Evolutionary conservation across 352 stramenopile genomes (phyloP).

Genomic region (Pythium scleroteichum): DNA sequence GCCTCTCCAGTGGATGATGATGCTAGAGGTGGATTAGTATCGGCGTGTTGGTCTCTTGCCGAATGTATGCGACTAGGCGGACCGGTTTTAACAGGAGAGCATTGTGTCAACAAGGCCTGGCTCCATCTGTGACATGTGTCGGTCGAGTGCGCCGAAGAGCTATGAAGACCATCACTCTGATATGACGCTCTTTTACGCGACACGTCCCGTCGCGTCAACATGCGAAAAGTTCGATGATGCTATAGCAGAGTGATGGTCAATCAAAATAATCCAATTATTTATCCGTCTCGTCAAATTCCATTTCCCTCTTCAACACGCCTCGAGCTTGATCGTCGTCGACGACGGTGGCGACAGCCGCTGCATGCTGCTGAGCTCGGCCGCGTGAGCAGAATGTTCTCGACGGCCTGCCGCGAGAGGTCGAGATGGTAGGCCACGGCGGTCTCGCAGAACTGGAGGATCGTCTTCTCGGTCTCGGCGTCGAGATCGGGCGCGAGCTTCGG

Average conservation of each 20-base stretch:
- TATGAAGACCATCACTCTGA: not conserved
- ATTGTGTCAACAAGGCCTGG: too few relatives aligned
- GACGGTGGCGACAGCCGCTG: not conserved
- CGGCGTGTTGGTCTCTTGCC: too few relatives aligned
- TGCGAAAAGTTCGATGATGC: not conserved
- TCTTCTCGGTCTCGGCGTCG: conserved; percentile 2
- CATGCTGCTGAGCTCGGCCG: not conserved
- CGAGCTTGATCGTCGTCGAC: conserved; percentile 5
- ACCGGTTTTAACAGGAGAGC: too few relatives aligned
- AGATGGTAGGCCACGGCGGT: conserved; percentile 17
- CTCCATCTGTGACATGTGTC: too few relatives aligned
- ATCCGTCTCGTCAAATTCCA: too few relatives aligned
- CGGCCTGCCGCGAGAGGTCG: conserved; percentile 15
- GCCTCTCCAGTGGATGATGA: too few relatives aligned
- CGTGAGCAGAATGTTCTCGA: conserved; percentile 15
- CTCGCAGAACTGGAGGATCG: conserved; percentile 14
- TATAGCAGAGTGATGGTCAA: not conserved
- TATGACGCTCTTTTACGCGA: not conserved
- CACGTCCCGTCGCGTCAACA: conserved; percentile 2
- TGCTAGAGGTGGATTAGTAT: too few relatives aligned
- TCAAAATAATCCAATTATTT: not conserved
- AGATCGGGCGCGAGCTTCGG: not conserved
- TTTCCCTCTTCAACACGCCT: conserved; percentile 2
- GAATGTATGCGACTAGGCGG: too few relatives aligned
- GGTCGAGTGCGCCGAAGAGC: too few relatives aligned